These are phyloP conservation scores for Boletus vinaceobasis DNA, from an alignment of 768 basidiomycete genomes.

Conservation along the genomic window DNA sequence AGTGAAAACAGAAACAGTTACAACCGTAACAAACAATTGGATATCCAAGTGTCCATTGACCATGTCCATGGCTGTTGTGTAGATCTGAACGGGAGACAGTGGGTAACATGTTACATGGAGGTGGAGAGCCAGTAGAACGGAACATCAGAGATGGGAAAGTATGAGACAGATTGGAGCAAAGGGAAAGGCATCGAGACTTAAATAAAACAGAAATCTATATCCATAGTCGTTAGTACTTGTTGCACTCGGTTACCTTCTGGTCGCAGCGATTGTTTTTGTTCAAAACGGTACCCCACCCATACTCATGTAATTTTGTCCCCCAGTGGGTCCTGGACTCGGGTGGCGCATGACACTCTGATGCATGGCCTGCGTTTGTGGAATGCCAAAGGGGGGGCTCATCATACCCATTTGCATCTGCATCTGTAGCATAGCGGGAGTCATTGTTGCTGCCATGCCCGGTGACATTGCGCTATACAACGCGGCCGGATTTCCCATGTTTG, in stretches of 20 bases:
- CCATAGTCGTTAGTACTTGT: slow-evolving; percentile 14
- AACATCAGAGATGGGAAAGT: slow-evolving; percentile 18
- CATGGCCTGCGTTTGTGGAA: slow-evolving; percentile 67
- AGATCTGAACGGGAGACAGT: slow-evolving; percentile 24
- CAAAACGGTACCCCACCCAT: slow-evolving; percentile 36
- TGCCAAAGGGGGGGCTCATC: slow-evolving; percentile 49
- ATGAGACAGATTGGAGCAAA: slow-evolving; percentile 19
- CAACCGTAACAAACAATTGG: slow-evolving; percentile 50
- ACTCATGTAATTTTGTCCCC: slow-evolving; percentile 44
- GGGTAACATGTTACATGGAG: slow-evolving; percentile 30
- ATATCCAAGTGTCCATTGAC: slow-evolving; percentile 59
- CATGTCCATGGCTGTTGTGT: slow-evolving; percentile 34
- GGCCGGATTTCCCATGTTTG: slow-evolving; percentile 44
- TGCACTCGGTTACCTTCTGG: not conserved
- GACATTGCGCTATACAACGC: slow-evolving; percentile 36
- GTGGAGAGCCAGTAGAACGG: slow-evolving; percentile 13
- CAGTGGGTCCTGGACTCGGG: slow-evolving; percentile 60
- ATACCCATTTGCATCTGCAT: slow-evolving; percentile 52
- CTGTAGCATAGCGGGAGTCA: slow-evolving; percentile 33
- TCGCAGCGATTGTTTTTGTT: slow-evolving; percentile 12
- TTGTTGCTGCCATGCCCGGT: slow-evolving; percentile 27
- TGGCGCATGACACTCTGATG: slow-evolving; percentile 85
- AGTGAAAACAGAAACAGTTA: slow-evolving; percentile 34
- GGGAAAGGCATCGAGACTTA: slow-evolving; percentile 1
- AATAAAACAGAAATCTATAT: slow-evolving; percentile 29